These are phyloP conservation scores for Sanguinoderma infundibulare DNA, from an alignment of 1,284 basidiomycete genomes.

Conservation along the genomic window DNA sequence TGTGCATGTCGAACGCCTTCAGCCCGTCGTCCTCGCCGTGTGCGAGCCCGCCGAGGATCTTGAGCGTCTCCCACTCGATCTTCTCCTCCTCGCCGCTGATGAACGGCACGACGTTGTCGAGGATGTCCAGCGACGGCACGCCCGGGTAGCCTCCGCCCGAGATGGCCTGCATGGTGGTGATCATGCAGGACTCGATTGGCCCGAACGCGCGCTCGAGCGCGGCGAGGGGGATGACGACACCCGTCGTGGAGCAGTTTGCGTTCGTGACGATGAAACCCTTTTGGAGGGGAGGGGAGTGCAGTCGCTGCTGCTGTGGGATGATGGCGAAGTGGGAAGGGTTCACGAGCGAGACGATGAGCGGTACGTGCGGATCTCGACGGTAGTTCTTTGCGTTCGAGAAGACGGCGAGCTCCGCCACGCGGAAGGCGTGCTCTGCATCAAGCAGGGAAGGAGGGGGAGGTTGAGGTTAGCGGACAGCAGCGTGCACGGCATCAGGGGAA, in stretches of 20 bases:
- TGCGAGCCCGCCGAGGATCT: conserved; percentile 89
- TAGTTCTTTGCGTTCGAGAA: conserved; percentile 99
- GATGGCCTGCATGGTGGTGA: conserved; percentile 98
- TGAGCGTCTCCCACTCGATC: conserved; percentile 98
- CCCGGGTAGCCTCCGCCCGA: conserved; percentile 98
- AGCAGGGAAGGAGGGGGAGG: background rate
- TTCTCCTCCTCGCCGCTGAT: conserved; percentile 98
- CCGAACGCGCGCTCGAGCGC: conserved; percentile 95
- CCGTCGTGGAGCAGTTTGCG: conserved; percentile 98
- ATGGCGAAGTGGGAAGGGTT: conserved; percentile 90
- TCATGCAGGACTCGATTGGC: conserved; percentile 87
- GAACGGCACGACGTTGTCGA: conserved; percentile 97
- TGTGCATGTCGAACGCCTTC: conserved; percentile 86
- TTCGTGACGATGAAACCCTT: conserved; percentile 98
- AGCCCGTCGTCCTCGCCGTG: conserved; percentile 51
- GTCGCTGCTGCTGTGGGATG: conserved; percentile 79
- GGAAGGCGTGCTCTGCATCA: conserved; percentile 80
- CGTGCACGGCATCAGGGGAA: conserved; percentile 4
- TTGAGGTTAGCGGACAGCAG: too few relatives aligned
- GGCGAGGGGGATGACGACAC: conserved; percentile 89
- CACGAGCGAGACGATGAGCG: conserved; percentile 96
- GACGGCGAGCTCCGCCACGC: conserved; percentile 87
- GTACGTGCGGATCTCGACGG: conserved; percentile 92
- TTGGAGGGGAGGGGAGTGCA: conserved; percentile 72
- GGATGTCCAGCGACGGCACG: conserved; percentile 87